Base-by-base conservation (phyloP, 192 early-diverging fungal species). In the Backusella macrospora region DNA sequence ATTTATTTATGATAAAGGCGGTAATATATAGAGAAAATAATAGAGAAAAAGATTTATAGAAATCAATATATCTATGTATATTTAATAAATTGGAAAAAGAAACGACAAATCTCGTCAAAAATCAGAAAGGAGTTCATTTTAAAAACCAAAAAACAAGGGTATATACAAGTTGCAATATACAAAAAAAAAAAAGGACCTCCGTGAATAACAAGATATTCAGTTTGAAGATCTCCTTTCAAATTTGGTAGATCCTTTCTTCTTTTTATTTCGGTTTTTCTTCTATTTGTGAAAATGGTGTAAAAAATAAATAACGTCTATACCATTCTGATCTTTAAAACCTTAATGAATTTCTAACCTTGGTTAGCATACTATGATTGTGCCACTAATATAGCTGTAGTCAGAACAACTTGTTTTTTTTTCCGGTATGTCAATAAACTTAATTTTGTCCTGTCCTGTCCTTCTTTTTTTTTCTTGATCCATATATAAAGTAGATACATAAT, bases 311-410 rank as follows among this genome's bases (percentile, higher is more conserved):
- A 34, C 29, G 29, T 34, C 29, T 34, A 34, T 34, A 34, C 29
- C 2, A 34, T 34, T 34, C 29, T 34, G 1, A 34, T 34, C 2
- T 34, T 5, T 21, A 59, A 59, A 59, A 12, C 3, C 21, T 59
- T 59, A 21, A 55, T 23, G 52, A 23, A 7, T 3, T 55, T 55
- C 52, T 23, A 59, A 59, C 52, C 23, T n/a, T 23, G 52, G 52
- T 59, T 59, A 59, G 52, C 1, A 13, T 34, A 2, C 2, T 34
- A 34, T 59, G 10, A 23, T 59, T 9, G 52, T 59, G 21, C n/a
- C 26, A 55, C 52, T 55, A 55, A 55, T 18, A 55, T 55, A 55
- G 23, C 52, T 55, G 52, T 18, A 23, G 21, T 55, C 52, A 55
- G 52, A 21, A 55, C 23, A 55, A 55, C 52, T 23, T 55, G 52